Evolutionary conservation across 139 green algal species (phyloP).

Genomic region (Axilococcus clingmanii): DNA sequence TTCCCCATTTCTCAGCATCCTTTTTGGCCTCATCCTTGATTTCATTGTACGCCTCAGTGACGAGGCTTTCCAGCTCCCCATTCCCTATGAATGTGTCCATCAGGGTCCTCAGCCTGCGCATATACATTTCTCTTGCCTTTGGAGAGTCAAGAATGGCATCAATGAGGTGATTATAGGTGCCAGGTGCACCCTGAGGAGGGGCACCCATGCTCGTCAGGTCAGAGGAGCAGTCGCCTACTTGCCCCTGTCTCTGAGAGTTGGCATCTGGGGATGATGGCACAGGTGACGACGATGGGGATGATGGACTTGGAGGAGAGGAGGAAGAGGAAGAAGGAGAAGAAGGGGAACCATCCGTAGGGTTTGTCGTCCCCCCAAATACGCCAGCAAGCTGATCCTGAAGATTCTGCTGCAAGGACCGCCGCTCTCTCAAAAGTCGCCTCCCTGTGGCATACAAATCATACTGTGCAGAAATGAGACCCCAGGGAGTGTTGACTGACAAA

Average conservation of each 20-base stretch:
- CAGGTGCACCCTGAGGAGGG: constrained; percentile 25
- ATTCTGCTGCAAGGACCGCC: too few relatives aligned
- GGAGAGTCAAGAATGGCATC: constrained; percentile 61
- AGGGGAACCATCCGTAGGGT: too few relatives aligned
- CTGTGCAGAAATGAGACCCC: constrained; percentile 32
- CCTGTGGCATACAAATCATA: constrained; percentile 3
- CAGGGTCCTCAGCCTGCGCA: constrained; percentile 68
- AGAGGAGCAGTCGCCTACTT: too few relatives aligned
- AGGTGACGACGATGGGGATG: too few relatives aligned
- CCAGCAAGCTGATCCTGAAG: too few relatives aligned
- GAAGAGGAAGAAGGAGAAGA: constrained; percentile 4
- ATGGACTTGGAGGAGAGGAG: too few relatives aligned
- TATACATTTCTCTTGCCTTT: constrained; percentile 70
- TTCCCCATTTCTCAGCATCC: constrained; percentile 46
- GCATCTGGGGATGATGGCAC: too few relatives aligned
- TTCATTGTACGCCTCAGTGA: constrained; percentile 29
- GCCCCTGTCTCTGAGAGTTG: too few relatives aligned
- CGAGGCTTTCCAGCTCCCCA: constrained; percentile 29
- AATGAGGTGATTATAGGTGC: constrained; percentile 80
- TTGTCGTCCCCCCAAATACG: too few relatives aligned
- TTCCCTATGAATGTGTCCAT: constrained; percentile 54
- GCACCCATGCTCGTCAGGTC: not conserved
- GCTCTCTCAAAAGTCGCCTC: not conserved
- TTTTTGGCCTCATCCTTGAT: constrained; percentile 35
- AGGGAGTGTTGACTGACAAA: constrained; percentile 36